Evolutionary conservation across 192 early-diverging fungal genomes (phyloP), one percentile per base, ranked within the genome.

Genomic region (Rhizoclosmatium globosum): DNA sequence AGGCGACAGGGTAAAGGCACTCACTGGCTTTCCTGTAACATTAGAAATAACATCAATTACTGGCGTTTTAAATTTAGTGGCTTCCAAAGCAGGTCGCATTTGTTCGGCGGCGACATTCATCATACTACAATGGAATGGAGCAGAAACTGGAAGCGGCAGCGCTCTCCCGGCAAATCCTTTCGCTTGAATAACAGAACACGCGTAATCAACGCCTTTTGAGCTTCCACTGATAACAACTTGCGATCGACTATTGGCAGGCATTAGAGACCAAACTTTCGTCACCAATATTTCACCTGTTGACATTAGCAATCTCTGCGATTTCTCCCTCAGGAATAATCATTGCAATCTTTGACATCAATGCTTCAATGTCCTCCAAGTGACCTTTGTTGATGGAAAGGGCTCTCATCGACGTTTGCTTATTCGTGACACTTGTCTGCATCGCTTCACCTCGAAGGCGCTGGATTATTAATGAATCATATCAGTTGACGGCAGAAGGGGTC

Each of bases 141-240:
- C 97, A 31, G 96, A 97, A 7, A 99, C 97, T 0, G 96, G 96
- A 53, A 99, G 78, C 57, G 94, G 91, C 3, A 99, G 87, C 21
- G 95, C 92, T 41, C 97, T 89, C 41, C 94, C 94, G 4, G 97
- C 95, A 59, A 94, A 91, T 41, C 92, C 91, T 70, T 90, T 88
- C 19, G 89, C 84, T 82, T 97, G 97, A 38, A 99, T 87, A 47
- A 92, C 83, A 13, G 89, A 86, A 53, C 92, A 91, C 39, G 97
- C 96, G 64, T 91, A 85, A 58, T 96, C 95, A 19, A 99, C 96
- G 2, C 94, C 97, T 45, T 87, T 80, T 2, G 85, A 85, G 13
- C 95, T 97, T 43, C 97, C 97, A 75, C 95, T 96, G 67, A 99
- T 91, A 3, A 99, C 96, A 2, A 96, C 88, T 85, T 97, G 92